Evolutionary conservation across 148 eudicot species (phyloP).

Genomic region (Spergularia bocconei): DNA sequence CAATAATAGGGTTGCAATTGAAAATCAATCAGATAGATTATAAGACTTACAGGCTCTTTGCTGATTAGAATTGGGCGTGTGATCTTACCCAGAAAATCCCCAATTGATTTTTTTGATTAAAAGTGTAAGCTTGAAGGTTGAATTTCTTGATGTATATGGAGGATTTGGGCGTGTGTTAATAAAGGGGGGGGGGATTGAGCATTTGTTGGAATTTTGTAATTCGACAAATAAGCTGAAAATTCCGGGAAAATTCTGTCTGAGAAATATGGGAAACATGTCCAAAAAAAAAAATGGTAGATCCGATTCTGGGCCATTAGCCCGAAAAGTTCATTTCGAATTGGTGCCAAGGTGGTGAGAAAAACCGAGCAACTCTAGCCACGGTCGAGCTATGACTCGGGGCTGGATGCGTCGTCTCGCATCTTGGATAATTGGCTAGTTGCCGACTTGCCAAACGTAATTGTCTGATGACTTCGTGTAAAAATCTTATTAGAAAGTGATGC

Average conservation of each 20-base stretch:
- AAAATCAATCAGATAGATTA: neutral
- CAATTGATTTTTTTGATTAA: no score
- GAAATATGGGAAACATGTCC: neutral
- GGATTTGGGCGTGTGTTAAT: neutral
- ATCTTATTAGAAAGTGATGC: no score
- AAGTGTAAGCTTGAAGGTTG: neutral
- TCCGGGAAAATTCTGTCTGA: constrained; percentile 18
- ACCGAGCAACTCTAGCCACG: no score
- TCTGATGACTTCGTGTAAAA: no score
- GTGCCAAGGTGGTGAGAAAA: no score
- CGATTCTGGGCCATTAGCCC: no score
- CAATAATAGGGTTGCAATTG: neutral
- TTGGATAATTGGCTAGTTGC: no score
- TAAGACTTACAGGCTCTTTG: neutral
- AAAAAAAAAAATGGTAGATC: neutral
- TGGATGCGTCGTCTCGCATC: no score
- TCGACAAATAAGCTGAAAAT: constrained; percentile 18
- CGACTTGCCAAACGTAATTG: no score
- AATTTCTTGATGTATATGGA: neutral
- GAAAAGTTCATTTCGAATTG: no score
- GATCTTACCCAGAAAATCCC: constrained; percentile 10
- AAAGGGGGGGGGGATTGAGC: neutral
- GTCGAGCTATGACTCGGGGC: no score
- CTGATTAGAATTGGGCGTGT: neutral
- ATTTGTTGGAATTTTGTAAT: constrained; percentile 10